Percentiles rank a stretch among this genome's conserved stretches.
Conservation (phyloP, 768 basidiomycete species). For the Gautieria morchelliformis region DNA sequence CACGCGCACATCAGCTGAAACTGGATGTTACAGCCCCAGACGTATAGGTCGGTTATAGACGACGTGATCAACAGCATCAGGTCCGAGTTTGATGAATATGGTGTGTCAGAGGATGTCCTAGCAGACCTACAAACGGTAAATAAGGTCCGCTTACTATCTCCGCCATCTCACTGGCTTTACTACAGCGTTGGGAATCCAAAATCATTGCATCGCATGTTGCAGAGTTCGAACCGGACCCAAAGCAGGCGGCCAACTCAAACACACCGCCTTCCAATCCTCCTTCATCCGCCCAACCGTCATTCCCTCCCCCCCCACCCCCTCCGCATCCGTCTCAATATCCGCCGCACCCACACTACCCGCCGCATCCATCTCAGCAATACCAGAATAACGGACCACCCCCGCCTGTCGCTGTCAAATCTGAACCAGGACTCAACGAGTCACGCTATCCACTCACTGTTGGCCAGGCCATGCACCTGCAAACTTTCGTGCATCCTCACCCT, state of each 20-base stretch:
- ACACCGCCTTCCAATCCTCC: slow-evolving; percentile 22
- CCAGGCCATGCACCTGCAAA: slow-evolving; percentile 34
- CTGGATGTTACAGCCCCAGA: slow-evolving; percentile 60
- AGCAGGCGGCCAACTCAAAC: neutral
- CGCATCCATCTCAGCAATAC: slow-evolving; percentile 31
- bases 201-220: slow-evolving; percentile 92
- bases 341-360: slow-evolving; percentile 30
- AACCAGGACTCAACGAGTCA: slow-evolving; percentile 47
- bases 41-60: slow-evolving; percentile 94
- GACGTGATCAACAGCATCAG: slow-evolving; percentile 85
- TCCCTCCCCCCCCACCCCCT: slow-evolving; percentile 50
- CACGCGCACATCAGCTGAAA: slow-evolving; percentile 44
- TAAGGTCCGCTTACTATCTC: slow-evolving; percentile 15
- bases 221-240: slow-evolving; percentile 59
- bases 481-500: slow-evolving; percentile 48
- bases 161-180: neutral
- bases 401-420: slow-evolving; percentile 45
- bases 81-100: slow-evolving; percentile 94
- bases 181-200: slow-evolving; percentile 93
- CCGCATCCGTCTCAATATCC: slow-evolving; percentile 40
- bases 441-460: slow-evolving; percentile 51
- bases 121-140: slow-evolving; percentile 83
- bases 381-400: slow-evolving; percentile 5
- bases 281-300: slow-evolving; percentile 33
- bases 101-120: slow-evolving; percentile 85